phyloP scores from a whole-genome alignment of 345 rosid species.

The Kernera saxatilis region DNA sequence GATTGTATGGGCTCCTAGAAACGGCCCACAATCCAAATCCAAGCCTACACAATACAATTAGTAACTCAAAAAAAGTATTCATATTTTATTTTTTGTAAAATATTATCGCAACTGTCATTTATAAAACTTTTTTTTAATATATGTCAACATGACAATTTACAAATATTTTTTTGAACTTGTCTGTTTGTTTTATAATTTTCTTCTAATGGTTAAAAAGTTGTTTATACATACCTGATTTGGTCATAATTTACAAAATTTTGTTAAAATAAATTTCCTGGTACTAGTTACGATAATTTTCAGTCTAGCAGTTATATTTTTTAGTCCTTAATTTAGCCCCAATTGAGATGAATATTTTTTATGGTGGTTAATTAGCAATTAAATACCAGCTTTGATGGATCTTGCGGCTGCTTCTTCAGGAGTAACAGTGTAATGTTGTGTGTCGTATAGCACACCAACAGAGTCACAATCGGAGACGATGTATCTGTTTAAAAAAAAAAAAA shows the following conservation, averaged over 20 bases:
- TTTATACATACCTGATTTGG: no score
- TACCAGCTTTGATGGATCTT: constrained; percentile 80
- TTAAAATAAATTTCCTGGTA: no score
- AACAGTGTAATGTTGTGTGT: constrained; percentile 56
- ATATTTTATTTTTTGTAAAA: no score
- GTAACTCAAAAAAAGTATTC: neutral
- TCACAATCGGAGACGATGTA: constrained; percentile 90
- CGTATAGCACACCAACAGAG: constrained; percentile 65
- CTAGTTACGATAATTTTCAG: neutral
- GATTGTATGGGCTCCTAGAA: constrained; percentile 44
- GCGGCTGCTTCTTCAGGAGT: constrained; percentile 93
- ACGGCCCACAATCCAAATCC: constrained; percentile 89
- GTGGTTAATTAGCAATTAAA: neutral
- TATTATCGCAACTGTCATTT: no score
- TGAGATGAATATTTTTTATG: no score
- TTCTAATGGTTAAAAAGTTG: no score
- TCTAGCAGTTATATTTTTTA: neutral
- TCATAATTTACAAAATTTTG: no score
- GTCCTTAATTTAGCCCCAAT: neutral
- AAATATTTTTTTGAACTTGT: no score
- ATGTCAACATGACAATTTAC: no score
- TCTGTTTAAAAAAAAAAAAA: constrained; percentile 27
- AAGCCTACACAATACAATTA: constrained; percentile 47
- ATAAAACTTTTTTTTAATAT: no score
- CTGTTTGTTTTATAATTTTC: no score